These are phyloP conservation scores for Oxyria digyna DNA, from an alignment of 148 eudicot genomes.

Conservation along the genomic window DNA sequence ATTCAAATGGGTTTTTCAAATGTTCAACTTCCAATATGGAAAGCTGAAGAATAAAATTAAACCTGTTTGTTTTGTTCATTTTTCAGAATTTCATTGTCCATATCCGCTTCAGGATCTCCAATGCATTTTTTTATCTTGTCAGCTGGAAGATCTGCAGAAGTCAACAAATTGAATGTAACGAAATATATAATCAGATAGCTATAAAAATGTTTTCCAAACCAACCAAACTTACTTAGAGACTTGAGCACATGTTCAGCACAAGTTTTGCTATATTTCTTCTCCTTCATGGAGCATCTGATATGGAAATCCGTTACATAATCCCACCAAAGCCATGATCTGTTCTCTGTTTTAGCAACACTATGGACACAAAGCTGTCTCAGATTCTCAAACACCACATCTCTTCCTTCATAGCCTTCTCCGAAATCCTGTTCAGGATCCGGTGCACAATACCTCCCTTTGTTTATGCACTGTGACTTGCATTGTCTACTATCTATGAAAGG, in stretches of 20 bases:
- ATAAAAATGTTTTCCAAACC: background rate
- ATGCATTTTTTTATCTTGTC: constrained; percentile 69
- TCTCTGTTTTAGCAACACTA: constrained; percentile 56
- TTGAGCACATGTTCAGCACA: constrained; percentile 72
- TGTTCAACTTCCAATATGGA: background rate
- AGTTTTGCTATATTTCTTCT: constrained; percentile 50
- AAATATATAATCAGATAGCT: background rate
- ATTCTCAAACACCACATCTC: constrained; percentile 88
- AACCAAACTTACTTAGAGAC: constrained; percentile 48
- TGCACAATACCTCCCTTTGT: constrained; percentile 88
- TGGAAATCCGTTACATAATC: constrained; percentile 95
- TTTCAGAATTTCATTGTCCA: constrained; percentile 74
- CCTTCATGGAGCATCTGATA: constrained; percentile 88
- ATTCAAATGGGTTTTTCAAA: background rate
- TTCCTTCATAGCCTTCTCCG: constrained; percentile 72
- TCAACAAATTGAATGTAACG: constrained; percentile 3
- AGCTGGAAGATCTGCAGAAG: constrained; percentile 41
- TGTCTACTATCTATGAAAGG: constrained; percentile 50
- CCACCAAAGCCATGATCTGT: constrained; percentile 98
- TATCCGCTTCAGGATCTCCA: constrained; percentile 79
- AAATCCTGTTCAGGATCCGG: constrained; percentile 94
- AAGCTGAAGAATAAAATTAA: background rate
- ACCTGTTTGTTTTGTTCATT: constrained; percentile 86
- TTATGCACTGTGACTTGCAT: constrained; percentile 85
- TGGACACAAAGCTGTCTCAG: constrained; percentile 93